phyloP scores from a whole-genome alignment of 805 yeast genomes.

The Ogataea nakhonphanomensis region DNA sequence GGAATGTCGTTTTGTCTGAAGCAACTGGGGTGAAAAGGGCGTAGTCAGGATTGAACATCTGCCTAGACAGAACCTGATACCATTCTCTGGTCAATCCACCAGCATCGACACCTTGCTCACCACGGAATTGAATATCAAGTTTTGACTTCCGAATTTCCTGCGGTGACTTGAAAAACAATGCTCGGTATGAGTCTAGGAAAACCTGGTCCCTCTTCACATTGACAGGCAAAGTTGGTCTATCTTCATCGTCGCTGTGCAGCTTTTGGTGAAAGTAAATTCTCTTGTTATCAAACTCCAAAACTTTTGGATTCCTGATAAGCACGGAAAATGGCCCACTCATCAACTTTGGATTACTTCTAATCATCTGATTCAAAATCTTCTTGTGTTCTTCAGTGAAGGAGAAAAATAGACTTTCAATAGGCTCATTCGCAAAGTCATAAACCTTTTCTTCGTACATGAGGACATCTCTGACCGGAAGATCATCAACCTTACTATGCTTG shows the following conservation, averaged over 20 bases:
- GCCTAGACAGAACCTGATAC: constrained; percentile 91
- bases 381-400: constrained; percentile 87
- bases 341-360: constrained; percentile 81
- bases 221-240: constrained; percentile 48
- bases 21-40: constrained; percentile 90
- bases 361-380: constrained; percentile 86
- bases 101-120: constrained; percentile 96
- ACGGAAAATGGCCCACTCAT: constrained; percentile 96
- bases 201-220: constrained; percentile 85
- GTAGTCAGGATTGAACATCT: constrained; percentile 94
- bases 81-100: constrained; percentile 98
- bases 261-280: constrained; percentile 77
- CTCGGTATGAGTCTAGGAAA: constrained; percentile 83
- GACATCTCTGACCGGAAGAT: constrained; percentile 50
- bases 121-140: constrained; percentile 78
- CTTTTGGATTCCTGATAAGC: constrained; percentile 82
- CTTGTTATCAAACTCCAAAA: constrained; percentile 92
- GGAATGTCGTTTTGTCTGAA: constrained; percentile 89
- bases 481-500: constrained; percentile 70
- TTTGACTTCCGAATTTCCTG: constrained; percentile 71
- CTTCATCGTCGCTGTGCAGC: constrained; percentile 48
- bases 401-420: constrained; percentile 75
- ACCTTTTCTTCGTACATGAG: constrained; percentile 59
- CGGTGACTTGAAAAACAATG: constrained; percentile 72
- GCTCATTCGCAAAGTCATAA: constrained; percentile 67